Base-by-base conservation (phyloP, 2,329 filamentous ascomycete species). In the Diaporthe ampelina region DNA sequence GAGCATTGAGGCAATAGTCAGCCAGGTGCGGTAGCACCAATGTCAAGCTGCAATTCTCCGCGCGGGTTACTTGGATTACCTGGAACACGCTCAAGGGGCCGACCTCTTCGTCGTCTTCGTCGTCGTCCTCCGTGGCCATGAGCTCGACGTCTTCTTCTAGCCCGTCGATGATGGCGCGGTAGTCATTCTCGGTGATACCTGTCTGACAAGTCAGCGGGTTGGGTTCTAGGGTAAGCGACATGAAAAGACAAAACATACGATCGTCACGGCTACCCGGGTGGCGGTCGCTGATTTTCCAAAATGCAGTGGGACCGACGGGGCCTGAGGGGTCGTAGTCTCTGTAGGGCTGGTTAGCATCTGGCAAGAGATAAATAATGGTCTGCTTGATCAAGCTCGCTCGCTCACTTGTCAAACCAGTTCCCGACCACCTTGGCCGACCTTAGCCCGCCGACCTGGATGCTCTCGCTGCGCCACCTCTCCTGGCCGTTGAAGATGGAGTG, bases 381-480 rank as follows among this genome's bases (percentile, higher is more conserved):
- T 37, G 35, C 11, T 43, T 4, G 40, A 37, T 2, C 2, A 11
- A 10, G n/a, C 24, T 50, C 21, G 24, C 5, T 35, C 15, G 32
- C 75, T 21, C 84, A 91, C 90, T 91, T 92, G 78, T 94, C 93
- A 78, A 95, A 95, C 94, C 94, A 96, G 69, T 91, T 92, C 0
- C 94, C 94, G 2, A 95, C 79, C 0, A 95, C 90, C 1, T 93
- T 87, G 9, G 88, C 90, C 8, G 91, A 92, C 65, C 85, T 83
- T 1, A 91, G 78, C 0, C 94, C 94, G 15, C 94, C 94, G 7
- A 95, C 82, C 81, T 96, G 94, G 8, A 95, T 86, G 11, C 92
- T 90, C 83, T 96, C 94, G 79, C 91, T 93, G n/a, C 90, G 88
- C 94, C 94, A 95, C 29, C 93, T 86, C 79, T 93, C 91, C 77